Evolutionary conservation across 1,284 basidiomycete species (phyloP), one percentile per base, ranked within the genome.

Genomic region (Ustilago nuda): DNA sequence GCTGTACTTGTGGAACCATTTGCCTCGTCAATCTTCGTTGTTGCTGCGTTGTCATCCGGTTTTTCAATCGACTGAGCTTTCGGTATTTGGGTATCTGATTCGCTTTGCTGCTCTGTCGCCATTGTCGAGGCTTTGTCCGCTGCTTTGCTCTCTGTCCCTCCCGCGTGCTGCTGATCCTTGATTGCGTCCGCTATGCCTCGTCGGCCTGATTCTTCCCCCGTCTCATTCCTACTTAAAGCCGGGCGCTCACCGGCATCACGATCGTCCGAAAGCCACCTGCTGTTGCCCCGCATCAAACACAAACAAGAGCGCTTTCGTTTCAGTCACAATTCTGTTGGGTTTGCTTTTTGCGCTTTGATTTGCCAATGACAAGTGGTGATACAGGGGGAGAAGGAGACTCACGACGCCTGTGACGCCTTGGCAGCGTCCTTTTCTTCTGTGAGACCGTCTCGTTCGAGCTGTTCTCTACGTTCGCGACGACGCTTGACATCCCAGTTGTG

Each of bases 401-500:
- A 77, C 75, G 66, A 64, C 52, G 66, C 62, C 66, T 70, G 72
- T 51, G 66, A 56, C 27, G 59, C 32, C 35, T 63, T 66, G 6
- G 54, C 37, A 43, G 19, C 57, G 17, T 54, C 55, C 13, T 48
- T 35, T 37, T 56, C 66, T 15, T 51, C 63, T 52, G 60, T 56
- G 39, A 73, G 41, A 37, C 71, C 72, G 8, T 72, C 53, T 2
- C 58, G 33, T 46, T 78, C 72, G 30, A 72, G 68, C 68, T 71
- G 62, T 56, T 78, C 72, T 61, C 72, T 68, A 35, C 76, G 61
- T 61, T 92, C 91, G 83, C 93, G 88, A 82, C 94, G 88, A 72
- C 92, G 88, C 84, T 93, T 94, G 51, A 96, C 94, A 85, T 96
- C 94, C 92, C 93, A 95, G 84, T 99, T 99, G 86, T 97, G 98